Evolutionary conservation across 1,284 basidiomycete species (phyloP), one percentile per base, ranked within the genome.

Genomic region (Mycosarcoma mackinlayi): DNA sequence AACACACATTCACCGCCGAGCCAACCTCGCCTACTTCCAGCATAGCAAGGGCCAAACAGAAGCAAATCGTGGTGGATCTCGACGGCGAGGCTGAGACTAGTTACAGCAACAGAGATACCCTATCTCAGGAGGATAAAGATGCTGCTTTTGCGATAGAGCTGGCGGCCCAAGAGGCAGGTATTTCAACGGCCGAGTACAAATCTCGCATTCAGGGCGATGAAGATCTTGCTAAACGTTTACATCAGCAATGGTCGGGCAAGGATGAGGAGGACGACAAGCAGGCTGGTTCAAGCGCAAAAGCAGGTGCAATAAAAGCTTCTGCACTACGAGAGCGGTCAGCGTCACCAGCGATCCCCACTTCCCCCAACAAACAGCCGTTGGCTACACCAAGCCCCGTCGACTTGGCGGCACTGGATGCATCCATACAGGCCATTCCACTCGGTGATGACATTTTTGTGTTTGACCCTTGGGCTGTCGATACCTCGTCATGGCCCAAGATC

Each of bases 371-470:
- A 38, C 46, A 21, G 19, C 33, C 44, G 3, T 3, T 30, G 6
- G 11, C 34, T 1, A 50, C 18, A 23, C 35, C 56, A 10, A 64
- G 42, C 23, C 39, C 56, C 1, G 56, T 73, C 19, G 68, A 79
- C 31, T 42, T 76, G 7, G 65, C 41, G 1, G 70, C 64, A 1
- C 30, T 79, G 11, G 77, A 80, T 30, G 64, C 59, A 21, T 47
- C 68, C 7, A 74, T 80, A 31, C 58, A 66, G 18, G 60, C 66
- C 6, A 74, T 80, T 3, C 51, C 57, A 5, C 75, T 84, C 28
- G 71, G 75, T 31, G 73, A 78, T 13, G 79, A 83, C 41, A 74
- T 83, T 35, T 81, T 83, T 57, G 60, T 48, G 8, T 84, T 84
- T 58, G 66, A 77, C 14, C 80, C 81, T 1, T 62, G 45, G 34